Percentiles rank a stretch among this genome's conserved stretches.
These are phyloP conservation scores for Alternaria incomplexa DNA, from an alignment of 2,329 filamentous ascomycete species.

Conservation along the genomic window DNA sequence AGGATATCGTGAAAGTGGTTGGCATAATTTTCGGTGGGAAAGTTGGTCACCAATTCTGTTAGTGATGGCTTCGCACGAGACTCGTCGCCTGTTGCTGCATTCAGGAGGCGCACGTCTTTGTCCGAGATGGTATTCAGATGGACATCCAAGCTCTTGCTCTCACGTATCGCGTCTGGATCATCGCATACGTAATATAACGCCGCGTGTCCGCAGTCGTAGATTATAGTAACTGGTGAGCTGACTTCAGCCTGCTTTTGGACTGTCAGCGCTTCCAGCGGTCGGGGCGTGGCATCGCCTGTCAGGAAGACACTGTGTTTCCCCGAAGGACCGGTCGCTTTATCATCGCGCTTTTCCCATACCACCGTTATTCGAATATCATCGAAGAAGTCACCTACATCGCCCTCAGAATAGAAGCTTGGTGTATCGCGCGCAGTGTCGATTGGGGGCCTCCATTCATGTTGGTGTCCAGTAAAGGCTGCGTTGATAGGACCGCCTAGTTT, in stretches of 20 bases:
- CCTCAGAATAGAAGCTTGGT: constrained; percentile 12
- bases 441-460: constrained; percentile 14
- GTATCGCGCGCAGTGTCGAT: neutral
- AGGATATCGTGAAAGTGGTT: constrained; percentile 7
- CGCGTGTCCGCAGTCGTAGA: constrained; percentile 12
- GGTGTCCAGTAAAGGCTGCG: constrained; percentile 11
- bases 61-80: neutral
- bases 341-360: constrained; percentile 14
- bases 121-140: constrained; percentile 12
- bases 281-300: constrained; percentile 4
- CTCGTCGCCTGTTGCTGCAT: neutral
- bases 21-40: neutral
- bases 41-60: neutral
- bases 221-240: constrained; percentile 4
- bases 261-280: neutral
- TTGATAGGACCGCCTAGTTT: constrained; percentile 19
- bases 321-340: neutral
- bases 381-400: constrained; percentile 6
- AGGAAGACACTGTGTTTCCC: constrained; percentile 15
- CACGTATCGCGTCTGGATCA: constrained; percentile 4
- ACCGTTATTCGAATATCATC: constrained; percentile 13
- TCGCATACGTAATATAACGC: constrained; percentile 18
- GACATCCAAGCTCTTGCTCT: constrained; percentile 15
- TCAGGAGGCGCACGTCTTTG: neutral
- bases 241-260: neutral